These are phyloP conservation scores for Iodosphaeria phyllophila DNA, from an alignment of 2,329 filamentous ascomycete genomes.

Conservation along the genomic window DNA sequence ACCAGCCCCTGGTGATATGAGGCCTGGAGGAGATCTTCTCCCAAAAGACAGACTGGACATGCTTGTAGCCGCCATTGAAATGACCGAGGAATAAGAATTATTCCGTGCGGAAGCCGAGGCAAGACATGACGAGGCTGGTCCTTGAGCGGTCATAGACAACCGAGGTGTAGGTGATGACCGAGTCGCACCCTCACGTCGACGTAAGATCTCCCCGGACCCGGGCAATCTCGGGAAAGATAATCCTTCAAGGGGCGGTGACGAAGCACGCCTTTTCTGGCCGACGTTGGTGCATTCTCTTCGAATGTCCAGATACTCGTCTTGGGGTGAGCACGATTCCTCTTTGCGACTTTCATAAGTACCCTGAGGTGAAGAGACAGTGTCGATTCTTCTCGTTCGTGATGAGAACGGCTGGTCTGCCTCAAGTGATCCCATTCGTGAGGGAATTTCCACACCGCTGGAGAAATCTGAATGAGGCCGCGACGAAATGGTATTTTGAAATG, in stretches of 20 bases:
- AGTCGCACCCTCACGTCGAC: slow-evolving; percentile 27
- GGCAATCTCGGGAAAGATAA: slow-evolving; percentile 18
- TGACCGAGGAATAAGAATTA: slow-evolving; percentile 27
- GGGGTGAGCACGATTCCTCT: slow-evolving; percentile 25
- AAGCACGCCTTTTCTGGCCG: slow-evolving; percentile 36
- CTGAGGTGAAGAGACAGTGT: slow-evolving; percentile 26
- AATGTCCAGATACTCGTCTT: slow-evolving; percentile 24
- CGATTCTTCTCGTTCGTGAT: slow-evolving; percentile 24
- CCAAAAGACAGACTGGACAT: slow-evolving; percentile 25
- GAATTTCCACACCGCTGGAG: slow-evolving; percentile 17
- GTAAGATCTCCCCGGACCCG: slow-evolving; percentile 22
- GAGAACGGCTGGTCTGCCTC: slow-evolving; percentile 30
- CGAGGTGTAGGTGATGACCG: slow-evolving; percentile 34
- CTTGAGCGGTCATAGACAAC: slow-evolving; percentile 25
- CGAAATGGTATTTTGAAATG: slow-evolving; percentile 28
- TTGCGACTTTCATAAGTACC: slow-evolving; percentile 28
- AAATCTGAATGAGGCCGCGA: slow-evolving; percentile 22
- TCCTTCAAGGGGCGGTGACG: slow-evolving; percentile 32
- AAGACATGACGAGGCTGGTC: slow-evolving; percentile 25
- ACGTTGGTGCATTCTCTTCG: slow-evolving; percentile 19
- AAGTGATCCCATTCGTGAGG: slow-evolving; percentile 22
- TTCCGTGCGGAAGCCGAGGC: slow-evolving; percentile 24
- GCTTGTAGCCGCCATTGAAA: slow-evolving; percentile 23
- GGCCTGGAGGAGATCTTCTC: slow-evolving; percentile 26
- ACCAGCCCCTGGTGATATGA: slow-evolving; percentile 27